Conservation (phyloP, 208 protist genomes). For the Angomonas ambiguus region DNA sequence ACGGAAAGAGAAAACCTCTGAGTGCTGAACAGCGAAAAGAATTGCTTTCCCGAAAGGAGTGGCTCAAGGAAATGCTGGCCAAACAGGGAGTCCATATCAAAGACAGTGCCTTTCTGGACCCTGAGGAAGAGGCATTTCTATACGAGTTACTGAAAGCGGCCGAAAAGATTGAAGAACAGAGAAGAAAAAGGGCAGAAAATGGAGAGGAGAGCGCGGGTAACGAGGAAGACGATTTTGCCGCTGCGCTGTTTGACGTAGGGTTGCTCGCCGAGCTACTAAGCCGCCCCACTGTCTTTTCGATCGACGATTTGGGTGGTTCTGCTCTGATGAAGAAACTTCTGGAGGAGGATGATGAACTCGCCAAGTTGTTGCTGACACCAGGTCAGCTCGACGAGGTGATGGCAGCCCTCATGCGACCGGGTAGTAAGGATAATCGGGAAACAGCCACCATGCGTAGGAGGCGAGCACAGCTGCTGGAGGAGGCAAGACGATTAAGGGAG, state of each 20-base stretch:
- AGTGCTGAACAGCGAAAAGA: conserved; percentile 20
- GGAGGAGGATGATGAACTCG: conserved; percentile 14
- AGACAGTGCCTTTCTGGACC: conserved; percentile 26
- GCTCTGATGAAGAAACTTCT: conserved; percentile 48
- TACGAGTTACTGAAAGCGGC: conserved; percentile 30
- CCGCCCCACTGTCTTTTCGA: conserved; percentile 31
- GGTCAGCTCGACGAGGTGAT: conserved; percentile 43
- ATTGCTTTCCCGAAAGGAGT: conserved; percentile 19
- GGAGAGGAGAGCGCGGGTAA: conserved; percentile 7
- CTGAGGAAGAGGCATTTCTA: conserved; percentile 23
- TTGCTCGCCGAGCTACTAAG: conserved; percentile 52
- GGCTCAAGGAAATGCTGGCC: conserved; percentile 22
- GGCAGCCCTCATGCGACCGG: conserved; percentile 23
- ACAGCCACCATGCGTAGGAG: conserved; percentile 29
- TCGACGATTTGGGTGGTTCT: conserved; percentile 50
- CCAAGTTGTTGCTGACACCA: conserved; percentile 16
- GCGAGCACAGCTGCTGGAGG: conserved; percentile 33
- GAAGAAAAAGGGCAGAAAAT: conserved; percentile 8
- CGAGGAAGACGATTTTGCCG: conserved; percentile 28
- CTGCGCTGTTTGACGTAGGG: conserved; percentile 26
- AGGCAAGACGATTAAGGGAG: conserved; percentile 11
- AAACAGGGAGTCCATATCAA: conserved; percentile 32
- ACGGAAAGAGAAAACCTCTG: conserved; percentile 14
- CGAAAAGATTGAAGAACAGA: conserved; percentile 18
- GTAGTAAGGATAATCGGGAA: conserved; percentile 12